These are phyloP conservation scores for Chrysoporthe cubensis DNA, from an alignment of 2,329 filamentous ascomycete species.

Conservation along the genomic window DNA sequence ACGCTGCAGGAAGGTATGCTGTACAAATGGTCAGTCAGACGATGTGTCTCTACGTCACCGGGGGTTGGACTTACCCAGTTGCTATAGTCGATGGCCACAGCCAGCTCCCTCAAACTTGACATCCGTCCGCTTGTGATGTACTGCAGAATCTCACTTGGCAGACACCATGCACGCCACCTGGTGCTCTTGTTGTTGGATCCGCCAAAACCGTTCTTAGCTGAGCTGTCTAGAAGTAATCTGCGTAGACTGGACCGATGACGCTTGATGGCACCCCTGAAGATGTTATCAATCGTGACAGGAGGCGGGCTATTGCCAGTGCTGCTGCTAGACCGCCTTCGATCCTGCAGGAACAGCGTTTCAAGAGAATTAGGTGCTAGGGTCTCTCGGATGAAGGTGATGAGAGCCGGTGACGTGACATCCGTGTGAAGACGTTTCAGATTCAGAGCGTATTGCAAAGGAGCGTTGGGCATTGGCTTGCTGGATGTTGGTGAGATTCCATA, in stretches of 20 bases:
- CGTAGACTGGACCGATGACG: constrained; percentile 72
- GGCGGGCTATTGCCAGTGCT: constrained; percentile 39
- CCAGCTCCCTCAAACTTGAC: constrained; percentile 71
- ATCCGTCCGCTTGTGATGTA: constrained; percentile 80
- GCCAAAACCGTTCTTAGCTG: constrained; percentile 53
- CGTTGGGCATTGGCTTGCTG: constrained; percentile 35
- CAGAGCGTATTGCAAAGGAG: constrained; percentile 60
- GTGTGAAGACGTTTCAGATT: constrained; percentile 76
- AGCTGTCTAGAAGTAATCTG: constrained; percentile 76
- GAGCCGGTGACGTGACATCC: constrained; percentile 68
- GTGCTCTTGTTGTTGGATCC: constrained; percentile 39
- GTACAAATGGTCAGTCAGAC: constrained; percentile 28
- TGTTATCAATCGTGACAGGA: constrained; percentile 67
- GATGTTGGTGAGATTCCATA: constrained; percentile 35
- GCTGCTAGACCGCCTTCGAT: constrained; percentile 53
- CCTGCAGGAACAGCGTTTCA: constrained; percentile 79
- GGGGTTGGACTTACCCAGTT: constrained; percentile 68
- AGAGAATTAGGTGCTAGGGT: constrained; percentile 77
- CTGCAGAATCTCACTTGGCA: constrained; percentile 68
- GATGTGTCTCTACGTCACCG: background rate
- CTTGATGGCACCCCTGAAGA: constrained; percentile 71
- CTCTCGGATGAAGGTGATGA: constrained; percentile 77
- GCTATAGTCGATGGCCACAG: constrained; percentile 72
- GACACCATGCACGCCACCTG: constrained; percentile 72
- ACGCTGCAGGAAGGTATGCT: constrained; percentile 80